These are phyloP conservation scores for Haplosporangium sp. DNA, from an alignment of 371 early-diverging fungal species.

Conservation along the genomic window DNA sequence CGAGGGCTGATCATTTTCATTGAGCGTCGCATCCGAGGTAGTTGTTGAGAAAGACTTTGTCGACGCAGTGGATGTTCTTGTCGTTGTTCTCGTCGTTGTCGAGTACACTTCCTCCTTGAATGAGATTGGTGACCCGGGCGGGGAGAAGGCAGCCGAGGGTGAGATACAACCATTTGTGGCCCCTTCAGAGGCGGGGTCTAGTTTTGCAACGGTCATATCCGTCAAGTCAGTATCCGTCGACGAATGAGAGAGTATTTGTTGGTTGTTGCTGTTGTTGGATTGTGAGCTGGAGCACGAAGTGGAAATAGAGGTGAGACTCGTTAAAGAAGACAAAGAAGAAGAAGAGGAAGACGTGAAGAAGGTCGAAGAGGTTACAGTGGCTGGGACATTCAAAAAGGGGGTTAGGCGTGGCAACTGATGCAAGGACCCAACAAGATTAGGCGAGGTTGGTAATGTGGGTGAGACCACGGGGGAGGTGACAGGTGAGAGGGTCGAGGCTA, in stretches of 20 bases:
- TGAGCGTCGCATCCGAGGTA: conserved; percentile 2
- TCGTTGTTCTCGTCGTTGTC: conserved; percentile 14
- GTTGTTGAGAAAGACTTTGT: conserved; percentile 3
- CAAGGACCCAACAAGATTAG: background rate
- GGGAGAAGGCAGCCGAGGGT: conserved; percentile 16
- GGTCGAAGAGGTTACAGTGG: conserved; percentile 10
- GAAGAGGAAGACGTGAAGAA: conserved; percentile 8
- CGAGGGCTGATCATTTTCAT: conserved; percentile 7
- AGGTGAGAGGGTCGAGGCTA: conserved; percentile 22
- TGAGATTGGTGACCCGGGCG: conserved; percentile 18
- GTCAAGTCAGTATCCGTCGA: background rate
- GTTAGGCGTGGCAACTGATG: background rate
- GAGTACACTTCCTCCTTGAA: conserved; percentile 11
- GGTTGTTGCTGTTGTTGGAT: conserved; percentile 1
- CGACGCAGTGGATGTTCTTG: conserved; percentile 6
- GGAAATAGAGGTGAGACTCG: conserved; percentile 21
- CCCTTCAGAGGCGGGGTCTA: conserved; percentile 18
- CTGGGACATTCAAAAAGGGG: conserved; percentile 20
- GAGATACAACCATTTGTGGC: conserved; percentile 7
- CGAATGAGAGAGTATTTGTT: conserved; percentile 2
- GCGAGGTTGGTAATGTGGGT: conserved; percentile 4
- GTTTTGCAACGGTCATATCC: conserved; percentile 42
- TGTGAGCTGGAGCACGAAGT: conserved; percentile 2
- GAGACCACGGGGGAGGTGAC: conserved; percentile 15
- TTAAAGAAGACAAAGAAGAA: conserved; percentile 6